Base-by-base conservation (phyloP, 2,329 filamentous ascomycete species). In the Cercospora zeae-maydis region DNA sequence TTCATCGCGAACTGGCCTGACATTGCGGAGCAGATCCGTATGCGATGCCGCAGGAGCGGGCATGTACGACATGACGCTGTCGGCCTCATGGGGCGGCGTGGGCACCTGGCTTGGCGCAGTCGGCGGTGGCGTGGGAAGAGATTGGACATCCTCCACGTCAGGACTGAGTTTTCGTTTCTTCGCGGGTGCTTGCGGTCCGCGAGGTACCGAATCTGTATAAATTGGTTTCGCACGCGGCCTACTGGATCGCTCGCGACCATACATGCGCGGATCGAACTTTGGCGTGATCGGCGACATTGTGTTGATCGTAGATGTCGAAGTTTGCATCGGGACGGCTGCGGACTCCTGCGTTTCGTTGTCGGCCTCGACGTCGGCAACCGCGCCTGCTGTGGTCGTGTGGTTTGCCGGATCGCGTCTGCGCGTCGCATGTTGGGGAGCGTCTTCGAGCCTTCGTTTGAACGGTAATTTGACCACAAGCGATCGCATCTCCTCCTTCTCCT, bases 1-100 rank as follows among this genome's bases (percentile, higher is more conserved):
- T 34, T 57, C 47, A 42, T 63, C 61, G 3, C 61, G 57, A 19
- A 60, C n/a, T 13, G 57, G 61, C 27, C 57, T 51, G 8, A 59
- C 19, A 13, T 59, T 36, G 21, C 57, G 45, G 21, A 14, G 45
- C 30, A 16, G 10, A 31, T 59, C 57, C 9, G 39, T 47, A 11
- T 53, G 24, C 14, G 57, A 59, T 24, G 57, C 47, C 19, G 45
- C 45, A 4, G 47, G 57, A 33, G 57, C 31, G n/a, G 45, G 57
- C 30, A 52, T n/a, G 7, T 53, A 49, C 30, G 45, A 39, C 57
- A 39, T 49, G 11, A 19, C 5, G 31, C 19, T 1, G 14, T 19
- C 21, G 11, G 21, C 11, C 33, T 53, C 57, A 27, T 27, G 13
- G 19, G 57, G 47, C 57, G 57, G 57, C 34, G 57, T 59, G 13